Percentiles rank a stretch among this genome's conserved stretches.
phyloP scores from a whole-genome alignment of 345 rosid species.

The Eutrema yunnanense region DNA sequence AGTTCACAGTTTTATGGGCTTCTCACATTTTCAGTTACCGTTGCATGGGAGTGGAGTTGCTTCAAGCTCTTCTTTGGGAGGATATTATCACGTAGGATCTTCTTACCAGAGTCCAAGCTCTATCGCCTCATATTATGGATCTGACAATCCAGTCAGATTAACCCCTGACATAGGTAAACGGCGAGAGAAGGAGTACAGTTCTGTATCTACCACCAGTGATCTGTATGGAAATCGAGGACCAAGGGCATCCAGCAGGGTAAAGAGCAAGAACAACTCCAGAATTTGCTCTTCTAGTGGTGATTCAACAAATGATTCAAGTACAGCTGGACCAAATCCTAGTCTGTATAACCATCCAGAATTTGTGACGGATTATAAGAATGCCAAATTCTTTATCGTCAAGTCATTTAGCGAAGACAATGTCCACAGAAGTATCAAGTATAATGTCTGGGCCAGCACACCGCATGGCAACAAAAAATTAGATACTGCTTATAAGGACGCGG shows the following conservation, averaged over 20 bases:
- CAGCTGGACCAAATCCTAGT: constrained; percentile 32
- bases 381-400: constrained; percentile 64
- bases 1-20: neutral
- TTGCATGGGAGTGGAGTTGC: constrained; percentile 43
- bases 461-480: constrained; percentile 69
- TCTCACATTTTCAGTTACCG: constrained; percentile 23
- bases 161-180: constrained; percentile 48
- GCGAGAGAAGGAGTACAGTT: constrained; percentile 46
- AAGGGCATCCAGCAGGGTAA: constrained; percentile 47
- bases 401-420: constrained; percentile 82
- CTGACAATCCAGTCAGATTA: constrained; percentile 35
- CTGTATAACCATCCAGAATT: constrained; percentile 45
- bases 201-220: constrained; percentile 38
- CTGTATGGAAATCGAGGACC: constrained; percentile 64
- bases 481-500: constrained; percentile 56
- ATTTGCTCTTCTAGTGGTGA: constrained; percentile 29
- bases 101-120: constrained; percentile 37
- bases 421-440: constrained; percentile 68
- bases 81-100: constrained; percentile 38
- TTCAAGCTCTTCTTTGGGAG: constrained; percentile 43
- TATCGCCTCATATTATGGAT: constrained; percentile 24
- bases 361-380: constrained; percentile 47
- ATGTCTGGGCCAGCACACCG: constrained; percentile 74
- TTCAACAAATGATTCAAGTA: constrained; percentile 29
- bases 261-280: constrained; percentile 39